phyloP scores from a whole-genome alignment of 2,329 filamentous ascomycete genomes.

The Monosporascus sp. region DNA sequence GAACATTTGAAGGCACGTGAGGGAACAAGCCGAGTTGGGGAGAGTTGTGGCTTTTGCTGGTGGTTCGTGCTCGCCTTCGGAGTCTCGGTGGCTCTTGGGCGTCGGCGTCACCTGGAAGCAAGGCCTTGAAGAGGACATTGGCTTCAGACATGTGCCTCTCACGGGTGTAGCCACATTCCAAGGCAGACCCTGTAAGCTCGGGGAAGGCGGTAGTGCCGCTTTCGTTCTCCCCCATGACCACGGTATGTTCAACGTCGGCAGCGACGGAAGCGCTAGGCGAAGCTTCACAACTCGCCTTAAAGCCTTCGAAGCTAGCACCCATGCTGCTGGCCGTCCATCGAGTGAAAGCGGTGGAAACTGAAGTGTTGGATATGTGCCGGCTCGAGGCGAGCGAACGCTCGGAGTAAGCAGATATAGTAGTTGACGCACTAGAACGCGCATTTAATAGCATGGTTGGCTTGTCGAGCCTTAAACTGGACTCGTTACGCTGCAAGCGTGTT shows the following conservation, averaged over 20 bases:
- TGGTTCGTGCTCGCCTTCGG: slow-evolving; percentile 27
- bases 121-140: slow-evolving; percentile 16
- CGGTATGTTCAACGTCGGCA: slow-evolving; percentile 12
- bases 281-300: slow-evolving; percentile 16
- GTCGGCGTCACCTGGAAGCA: slow-evolving; percentile 9
- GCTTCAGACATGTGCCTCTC: slow-evolving; percentile 27
- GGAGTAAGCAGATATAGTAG: slow-evolving; percentile 45
- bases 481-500: slow-evolving; percentile 7
- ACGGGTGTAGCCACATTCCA: slow-evolving; percentile 11
- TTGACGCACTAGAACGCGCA: slow-evolving; percentile 50
- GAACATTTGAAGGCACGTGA: slow-evolving; percentile 5
- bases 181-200: slow-evolving; percentile 1
- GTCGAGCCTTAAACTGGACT: slow-evolving; percentile 30
- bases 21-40: slow-evolving; percentile 28
- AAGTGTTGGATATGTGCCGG: slow-evolving; percentile 49
- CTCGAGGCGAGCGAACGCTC: slow-evolving; percentile 39
- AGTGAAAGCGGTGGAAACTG: slow-evolving; percentile 48
- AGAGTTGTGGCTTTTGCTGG: slow-evolving; percentile 23
- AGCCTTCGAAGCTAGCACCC: slow-evolving; percentile 32
- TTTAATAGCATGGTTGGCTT: slow-evolving; percentile 28
- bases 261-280: slow-evolving; percentile 2
- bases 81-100: slow-evolving; percentile 16
- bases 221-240: slow-evolving; percentile 6
- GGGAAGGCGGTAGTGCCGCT: slow-evolving; percentile 4
- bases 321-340: slow-evolving; percentile 49